Evolutionary conservation across 768 basidiomycete genomes (phyloP).

Genomic region (Cystobasidium onofrii): DNA sequence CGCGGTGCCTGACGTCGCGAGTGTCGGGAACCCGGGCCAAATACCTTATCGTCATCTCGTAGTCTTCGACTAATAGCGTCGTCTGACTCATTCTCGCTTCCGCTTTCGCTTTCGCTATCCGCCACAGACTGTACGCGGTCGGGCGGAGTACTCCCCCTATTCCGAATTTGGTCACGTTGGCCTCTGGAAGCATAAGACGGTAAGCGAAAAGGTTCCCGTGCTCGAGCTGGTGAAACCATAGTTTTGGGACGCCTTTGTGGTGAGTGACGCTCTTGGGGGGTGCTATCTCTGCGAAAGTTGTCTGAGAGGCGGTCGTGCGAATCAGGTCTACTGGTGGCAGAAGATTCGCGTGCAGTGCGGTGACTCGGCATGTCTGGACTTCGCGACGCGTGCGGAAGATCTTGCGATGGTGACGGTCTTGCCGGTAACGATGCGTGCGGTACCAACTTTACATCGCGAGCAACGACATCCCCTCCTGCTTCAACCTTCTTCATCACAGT

Average conservation of each 20-base stretch:
- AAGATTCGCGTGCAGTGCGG: neutral
- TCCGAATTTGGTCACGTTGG: neutral
- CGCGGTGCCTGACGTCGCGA: neutral
- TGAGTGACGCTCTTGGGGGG: neutral
- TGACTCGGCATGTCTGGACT: neutral
- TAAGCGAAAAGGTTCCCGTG: neutral
- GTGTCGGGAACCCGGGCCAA: neutral
- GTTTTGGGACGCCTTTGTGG: neutral
- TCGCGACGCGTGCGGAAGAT: neutral
- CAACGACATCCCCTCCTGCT: neutral
- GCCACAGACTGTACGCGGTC: neutral
- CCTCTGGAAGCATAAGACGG: neutral
- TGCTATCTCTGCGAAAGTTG: neutral
- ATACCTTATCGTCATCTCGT: conserved; percentile 6
- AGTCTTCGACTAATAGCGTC: neutral
- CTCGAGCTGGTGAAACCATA: neutral
- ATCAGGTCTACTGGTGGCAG: neutral
- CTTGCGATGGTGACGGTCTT: neutral
- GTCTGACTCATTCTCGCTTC: neutral
- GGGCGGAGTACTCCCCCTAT: neutral
- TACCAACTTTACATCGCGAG: neutral
- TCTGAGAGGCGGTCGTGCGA: neutral
- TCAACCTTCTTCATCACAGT: neutral
- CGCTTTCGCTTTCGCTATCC: neutral
- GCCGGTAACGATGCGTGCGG: neutral